Evolutionary conservation across 2,329 filamentous ascomycete genomes (phyloP).

Genomic region (Paecilomyces formosus): DNA sequence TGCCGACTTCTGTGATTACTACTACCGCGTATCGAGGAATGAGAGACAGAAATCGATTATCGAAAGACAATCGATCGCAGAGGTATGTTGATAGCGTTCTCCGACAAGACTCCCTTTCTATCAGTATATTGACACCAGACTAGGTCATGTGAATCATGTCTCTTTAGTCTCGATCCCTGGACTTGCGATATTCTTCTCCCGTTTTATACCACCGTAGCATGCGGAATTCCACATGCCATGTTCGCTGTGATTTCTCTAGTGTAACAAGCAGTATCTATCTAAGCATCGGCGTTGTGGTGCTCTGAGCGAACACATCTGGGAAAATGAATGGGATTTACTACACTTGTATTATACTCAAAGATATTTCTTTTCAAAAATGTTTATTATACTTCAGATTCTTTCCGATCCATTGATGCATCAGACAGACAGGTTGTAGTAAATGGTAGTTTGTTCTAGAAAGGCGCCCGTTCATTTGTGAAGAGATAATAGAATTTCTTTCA

Average conservation of each 20-base stretch:
- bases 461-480: background rate
- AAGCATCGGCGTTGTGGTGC: background rate
- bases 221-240: background rate
- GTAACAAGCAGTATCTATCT: background rate
- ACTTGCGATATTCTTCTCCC: background rate
- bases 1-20: conserved; percentile 84
- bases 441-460: too few relatives aligned
- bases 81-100: conserved; percentile 26
- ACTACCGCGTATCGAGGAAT: conserved; percentile 79
- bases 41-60: conserved; percentile 83
- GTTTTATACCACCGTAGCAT: background rate
- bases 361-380: background rate
- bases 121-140: background rate
- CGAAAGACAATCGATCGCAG: conserved; percentile 52
- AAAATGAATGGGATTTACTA: background rate
- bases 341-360: too few relatives aligned
- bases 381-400: background rate
- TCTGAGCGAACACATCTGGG: background rate
- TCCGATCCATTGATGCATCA: background rate
- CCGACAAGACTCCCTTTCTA: background rate
- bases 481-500: background rate
- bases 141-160: background rate
- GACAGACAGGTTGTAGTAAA: too few relatives aligned
- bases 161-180: background rate
- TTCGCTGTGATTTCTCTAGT: background rate